phyloP scores from a whole-genome alignment of 495 filamentous ascomycete species.

The Bacidia rubella region DNA sequence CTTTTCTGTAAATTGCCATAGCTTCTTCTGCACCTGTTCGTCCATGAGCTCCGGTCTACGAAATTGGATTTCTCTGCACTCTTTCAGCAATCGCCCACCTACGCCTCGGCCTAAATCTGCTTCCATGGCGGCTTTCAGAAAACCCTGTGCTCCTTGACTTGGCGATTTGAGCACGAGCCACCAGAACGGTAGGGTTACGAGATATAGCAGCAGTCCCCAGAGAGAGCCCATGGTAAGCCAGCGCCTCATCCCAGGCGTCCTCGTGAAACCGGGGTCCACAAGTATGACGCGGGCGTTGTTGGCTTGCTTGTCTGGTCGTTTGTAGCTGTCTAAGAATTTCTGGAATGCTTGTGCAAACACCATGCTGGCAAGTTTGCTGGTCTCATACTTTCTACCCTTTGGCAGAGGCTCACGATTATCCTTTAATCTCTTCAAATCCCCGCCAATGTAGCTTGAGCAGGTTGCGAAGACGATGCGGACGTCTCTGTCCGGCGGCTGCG shows the following conservation, averaged over 20 bases:
- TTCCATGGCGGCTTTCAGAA: slow-evolving; percentile 78
- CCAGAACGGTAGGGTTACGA: slow-evolving; percentile 62
- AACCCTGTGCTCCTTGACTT: slow-evolving; percentile 69
- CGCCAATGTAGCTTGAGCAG: slow-evolving; percentile 72
- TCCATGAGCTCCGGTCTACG: slow-evolving; percentile 62
- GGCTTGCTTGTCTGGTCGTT: slow-evolving; percentile 67
- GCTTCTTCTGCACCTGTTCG: slow-evolving; percentile 60
- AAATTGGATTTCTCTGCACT: slow-evolving; percentile 64
- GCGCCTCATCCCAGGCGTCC: slow-evolving; percentile 75
- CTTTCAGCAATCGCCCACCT: slow-evolving; percentile 65
- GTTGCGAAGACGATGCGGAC: slow-evolving; percentile 77
- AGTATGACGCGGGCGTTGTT: slow-evolving; percentile 68
- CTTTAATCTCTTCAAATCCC: slow-evolving; percentile 36
- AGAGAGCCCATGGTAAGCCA: slow-evolving; percentile 77
- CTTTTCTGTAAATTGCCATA: slow-evolving; percentile 82
- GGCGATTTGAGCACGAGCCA: slow-evolving; percentile 83
- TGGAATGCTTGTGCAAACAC: slow-evolving; percentile 78
- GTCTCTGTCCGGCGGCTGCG: slow-evolving; percentile 86
- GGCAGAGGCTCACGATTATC: slow-evolving; percentile 16
- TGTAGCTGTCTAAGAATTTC: slow-evolving; percentile 69
- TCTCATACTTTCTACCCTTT: slow-evolving; percentile 47
- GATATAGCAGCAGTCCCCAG: slow-evolving; percentile 66
- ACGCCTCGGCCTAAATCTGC: slow-evolving; percentile 43
- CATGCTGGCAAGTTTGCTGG: slow-evolving; percentile 83
- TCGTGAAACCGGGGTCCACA: slow-evolving; percentile 70